phyloP scores from a whole-genome alignment of 345 rosid genomes.

The Arabidopsis thaliana region DNA sequence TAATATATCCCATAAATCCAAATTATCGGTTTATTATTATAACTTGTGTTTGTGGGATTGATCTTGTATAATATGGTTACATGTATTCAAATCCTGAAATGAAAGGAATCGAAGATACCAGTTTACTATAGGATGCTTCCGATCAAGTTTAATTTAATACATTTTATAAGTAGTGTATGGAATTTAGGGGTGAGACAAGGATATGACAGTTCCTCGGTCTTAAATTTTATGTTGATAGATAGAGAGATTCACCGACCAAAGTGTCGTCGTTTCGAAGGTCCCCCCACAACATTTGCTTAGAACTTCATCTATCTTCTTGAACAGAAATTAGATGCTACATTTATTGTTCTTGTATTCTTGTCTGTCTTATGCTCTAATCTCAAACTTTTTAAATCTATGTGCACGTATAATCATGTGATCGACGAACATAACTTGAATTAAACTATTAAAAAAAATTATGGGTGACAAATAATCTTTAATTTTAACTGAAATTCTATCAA shows the following conservation, averaged over 20 bases:
- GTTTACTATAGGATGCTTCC: too few species aligned
- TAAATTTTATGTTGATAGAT: slow-evolving; percentile 22
- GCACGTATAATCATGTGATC: neutral
- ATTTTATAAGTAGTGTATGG: neutral
- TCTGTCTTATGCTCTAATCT: slow-evolving; percentile 22
- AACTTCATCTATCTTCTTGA: slow-evolving; percentile 35
- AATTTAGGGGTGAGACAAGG: slow-evolving; percentile 32
- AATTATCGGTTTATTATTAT: neutral
- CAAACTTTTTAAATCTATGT: neutral
- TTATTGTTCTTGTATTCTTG: slow-evolving; percentile 37
- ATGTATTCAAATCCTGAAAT: neutral
- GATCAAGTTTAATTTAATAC: too few species aligned
- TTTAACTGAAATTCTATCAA: neutral
- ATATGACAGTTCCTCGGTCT: slow-evolving; percentile 34
- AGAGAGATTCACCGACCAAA: slow-evolving; percentile 39
- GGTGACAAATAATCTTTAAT: neutral
- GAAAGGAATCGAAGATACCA: neutral
- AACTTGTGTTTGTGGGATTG: neutral
- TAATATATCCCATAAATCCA: neutral
- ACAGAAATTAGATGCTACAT: slow-evolving; percentile 24
- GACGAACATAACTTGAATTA: neutral
- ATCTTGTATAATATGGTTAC: neutral
- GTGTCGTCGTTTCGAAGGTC: slow-evolving; percentile 39
- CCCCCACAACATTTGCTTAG: slow-evolving; percentile 45
- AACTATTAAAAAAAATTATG: neutral